Evolutionary conservation across 75 land plant species (phyloP), one percentile per base, ranked within the genome.

Genomic region (Selaginella tamariscina): DNA sequence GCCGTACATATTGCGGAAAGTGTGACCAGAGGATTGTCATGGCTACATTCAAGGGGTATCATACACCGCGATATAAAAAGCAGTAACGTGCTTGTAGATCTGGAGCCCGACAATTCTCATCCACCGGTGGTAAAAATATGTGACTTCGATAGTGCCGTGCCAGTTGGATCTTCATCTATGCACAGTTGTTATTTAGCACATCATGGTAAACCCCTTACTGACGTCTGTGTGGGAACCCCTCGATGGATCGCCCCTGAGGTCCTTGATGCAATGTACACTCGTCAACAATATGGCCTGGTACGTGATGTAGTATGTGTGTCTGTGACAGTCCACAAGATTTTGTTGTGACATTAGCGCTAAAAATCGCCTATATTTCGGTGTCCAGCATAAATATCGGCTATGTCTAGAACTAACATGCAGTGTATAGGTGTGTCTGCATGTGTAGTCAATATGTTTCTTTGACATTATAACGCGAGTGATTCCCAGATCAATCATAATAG

Each of bases 241-340:
- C 86, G 88, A 18, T 94, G 98, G 98, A 89, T 94, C 81, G 96
- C 98, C 32, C 98, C 98, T 11, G 98, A 94, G 66, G 88, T 94
- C 65, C 69, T 90, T 62, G 80, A 64, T 18, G 83, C 96, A 21
- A 85, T 89, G 84, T 85, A 87, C 71, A 77, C 60, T 54, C 74
- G 74, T 1, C 71, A 76, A 9, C 29, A 56, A 23, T 94, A 94
- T 82, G 98, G 98, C 20, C 54, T 89, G 84, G 98, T 93, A 76
- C 66, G 83, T 64, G 15, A 5, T 15, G 11, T 39, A n/a, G n/a
- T n/a, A n/a, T n/a, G n/a, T n/a, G n/a, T n/a, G n/a, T n/a, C n/a
- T n/a, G n/a, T n/a, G n/a, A n/a, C n/a, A n/a, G n/a, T n/a, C n/a
- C n/a, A n/a, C n/a, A n/a, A n/a, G n/a, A n/a, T n/a, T n/a, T n/a